Evolutionary conservation across 208 protist genomes (phyloP).

Genomic region (Tritrichomonas musculus): DNA sequence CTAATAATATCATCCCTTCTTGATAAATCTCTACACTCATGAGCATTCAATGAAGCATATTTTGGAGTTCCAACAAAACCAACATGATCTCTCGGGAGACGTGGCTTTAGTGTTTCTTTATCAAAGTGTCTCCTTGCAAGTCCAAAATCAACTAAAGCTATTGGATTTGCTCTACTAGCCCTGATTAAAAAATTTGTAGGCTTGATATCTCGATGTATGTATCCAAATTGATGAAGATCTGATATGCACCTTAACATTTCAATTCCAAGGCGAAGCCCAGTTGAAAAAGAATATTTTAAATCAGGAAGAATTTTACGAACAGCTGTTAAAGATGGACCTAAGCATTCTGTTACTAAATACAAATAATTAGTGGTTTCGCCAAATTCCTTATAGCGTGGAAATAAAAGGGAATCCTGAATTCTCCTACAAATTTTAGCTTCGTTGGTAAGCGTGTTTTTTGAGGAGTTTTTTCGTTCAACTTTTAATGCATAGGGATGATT

Average conservation of each 20-base stretch:
- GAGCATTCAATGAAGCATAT: not conserved
- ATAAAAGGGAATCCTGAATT: not conserved
- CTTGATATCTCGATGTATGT: not conserved
- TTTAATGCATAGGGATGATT: not conserved
- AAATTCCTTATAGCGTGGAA: not conserved
- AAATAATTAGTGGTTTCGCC: not conserved
- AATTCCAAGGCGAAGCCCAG: not conserved
- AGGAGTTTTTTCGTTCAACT: not conserved
- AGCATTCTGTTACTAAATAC: not conserved
- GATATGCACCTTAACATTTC: not conserved
- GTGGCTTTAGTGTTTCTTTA: not conserved
- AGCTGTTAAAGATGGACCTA: not conserved
- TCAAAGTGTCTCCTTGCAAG: not conserved
- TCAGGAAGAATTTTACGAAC: not conserved
- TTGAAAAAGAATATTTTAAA: not conserved
- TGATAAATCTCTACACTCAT: not conserved
- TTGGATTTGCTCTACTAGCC: not conserved
- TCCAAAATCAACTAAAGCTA: conserved; percentile 20
- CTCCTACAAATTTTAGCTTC: not conserved
- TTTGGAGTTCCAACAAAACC: not conserved
- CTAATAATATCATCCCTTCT: not conserved
- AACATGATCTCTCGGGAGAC: not conserved
- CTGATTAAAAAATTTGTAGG: not conserved
- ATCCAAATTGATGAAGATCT: not conserved
- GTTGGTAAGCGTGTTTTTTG: not conserved